Evolutionary conservation across 179 eudicot species (phyloP).

Genomic region (Beta lomatogona): DNA sequence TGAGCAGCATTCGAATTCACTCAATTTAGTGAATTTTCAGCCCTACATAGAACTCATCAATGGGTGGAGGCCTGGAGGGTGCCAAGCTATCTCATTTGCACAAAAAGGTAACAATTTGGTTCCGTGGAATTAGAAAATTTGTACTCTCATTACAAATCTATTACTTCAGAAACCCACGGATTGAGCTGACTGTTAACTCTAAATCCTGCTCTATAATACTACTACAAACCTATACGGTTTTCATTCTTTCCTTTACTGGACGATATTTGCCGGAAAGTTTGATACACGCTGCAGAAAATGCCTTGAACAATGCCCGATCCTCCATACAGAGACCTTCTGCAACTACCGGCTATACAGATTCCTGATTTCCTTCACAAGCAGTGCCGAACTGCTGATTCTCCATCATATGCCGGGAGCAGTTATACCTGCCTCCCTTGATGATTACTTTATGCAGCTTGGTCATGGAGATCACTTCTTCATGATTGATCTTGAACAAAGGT

Average conservation of each 20-base stretch:
- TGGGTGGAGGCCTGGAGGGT: neutral
- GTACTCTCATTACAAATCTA: neutral
- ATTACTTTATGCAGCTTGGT: neutral
- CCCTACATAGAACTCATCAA: neutral
- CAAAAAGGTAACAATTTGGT: neutral
- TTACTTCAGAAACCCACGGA: neutral
- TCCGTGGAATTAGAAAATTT: neutral
- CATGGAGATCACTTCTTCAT: conserved; percentile 18
- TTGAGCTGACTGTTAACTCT: neutral
- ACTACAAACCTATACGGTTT: neutral
- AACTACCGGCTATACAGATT: neutral
- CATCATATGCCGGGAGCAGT: neutral
- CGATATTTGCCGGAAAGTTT: neutral
- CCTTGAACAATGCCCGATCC: neutral
- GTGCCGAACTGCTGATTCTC: neutral
- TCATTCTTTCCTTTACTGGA: too few species aligned
- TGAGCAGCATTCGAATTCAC: too few species aligned
- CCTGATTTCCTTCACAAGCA: conserved; percentile 11
- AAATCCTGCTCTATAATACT: neutral
- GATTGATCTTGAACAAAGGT: conserved; percentile 57
- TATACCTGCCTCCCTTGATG: neutral
- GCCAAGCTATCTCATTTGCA: neutral
- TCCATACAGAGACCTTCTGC: neutral
- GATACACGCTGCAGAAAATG: neutral
- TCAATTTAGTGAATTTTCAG: too few species aligned